Base-by-base conservation (phyloP, 148 eudicot species). In the Pharnaceum exiguum region DNA sequence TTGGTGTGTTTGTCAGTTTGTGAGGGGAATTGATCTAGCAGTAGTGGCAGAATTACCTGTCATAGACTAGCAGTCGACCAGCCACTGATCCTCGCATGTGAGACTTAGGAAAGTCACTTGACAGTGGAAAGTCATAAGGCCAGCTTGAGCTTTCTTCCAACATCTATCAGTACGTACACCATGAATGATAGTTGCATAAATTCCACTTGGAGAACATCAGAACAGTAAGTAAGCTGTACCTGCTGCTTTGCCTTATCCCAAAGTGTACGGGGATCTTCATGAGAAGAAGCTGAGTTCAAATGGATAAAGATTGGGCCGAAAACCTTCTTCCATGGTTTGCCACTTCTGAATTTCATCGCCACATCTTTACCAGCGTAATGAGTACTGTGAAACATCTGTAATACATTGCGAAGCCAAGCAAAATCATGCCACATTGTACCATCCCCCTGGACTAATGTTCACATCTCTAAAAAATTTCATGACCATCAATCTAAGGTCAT, bases 251-350 rank as follows among this genome's bases (percentile, higher is more conserved):
- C 84, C 49, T 79, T 74, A 24, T 29, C 13, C 84, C 84, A 79
- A 21, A 79, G 80, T 8, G 40, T 19, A 26, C 21, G 54, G 29
- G 45, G 42, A 22, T 59, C 67, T 4, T 30, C 39, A 9, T 62
- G 40, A 1, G 9, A 13, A 3, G 71, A 62, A 17, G 16, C 69
- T 15, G 76, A 69, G 47, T 79, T 79, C 25, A 79, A 58, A 50
- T 79, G 70, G 44, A 79, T 60, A 54, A 66, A 70, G 31, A 69
- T 67, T 2, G 84, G 84, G 2, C 84, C 84, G 17, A 65, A 76
- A 59, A 70, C 81, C 65, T 72, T 79, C 35, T 79, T 79, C 84
- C 84, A 79, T 17, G 78, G 66, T 59, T 79, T 78, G 19, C 76
- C 81, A 26, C 73, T 53, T 36, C 63, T 48, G 30, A 80, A 73